Evolutionary conservation across 176 grass and related monocot species (phyloP).

Genomic region (Oryza officinalis): DNA sequence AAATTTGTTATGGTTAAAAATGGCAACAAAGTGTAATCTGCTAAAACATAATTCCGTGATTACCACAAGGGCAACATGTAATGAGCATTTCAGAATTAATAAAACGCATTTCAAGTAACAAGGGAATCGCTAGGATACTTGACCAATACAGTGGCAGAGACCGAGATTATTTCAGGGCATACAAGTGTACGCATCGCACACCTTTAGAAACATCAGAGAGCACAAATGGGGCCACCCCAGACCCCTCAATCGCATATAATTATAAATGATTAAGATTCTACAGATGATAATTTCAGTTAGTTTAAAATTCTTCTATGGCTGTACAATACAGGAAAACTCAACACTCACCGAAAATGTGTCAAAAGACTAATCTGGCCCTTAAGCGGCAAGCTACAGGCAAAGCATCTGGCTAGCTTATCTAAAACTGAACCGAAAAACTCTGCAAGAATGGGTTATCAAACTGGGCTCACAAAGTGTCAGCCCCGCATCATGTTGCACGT

Average conservation of each 20-base stretch:
- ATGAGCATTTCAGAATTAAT: no score
- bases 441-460: conserved; percentile 42
- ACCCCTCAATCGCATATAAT: neutral
- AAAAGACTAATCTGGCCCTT: conserved; percentile 43
- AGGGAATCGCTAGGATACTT: neutral
- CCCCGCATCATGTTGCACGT: conserved; percentile 32
- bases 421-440: conserved; percentile 36
- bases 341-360: conserved; percentile 17
- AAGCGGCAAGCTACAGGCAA: conserved; percentile 31
- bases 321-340: conserved; percentile 45
- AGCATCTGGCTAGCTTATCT: conserved; percentile 39
- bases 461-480: conserved; percentile 49
- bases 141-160: neutral
- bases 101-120: neutral
- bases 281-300: neutral
- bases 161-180: neutral
- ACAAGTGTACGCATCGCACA: neutral
- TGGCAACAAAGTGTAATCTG: no score
- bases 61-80: no score
- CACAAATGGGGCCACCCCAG: neutral
- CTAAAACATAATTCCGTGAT: no score
- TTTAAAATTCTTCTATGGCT: conserved; percentile 36
- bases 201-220: neutral
- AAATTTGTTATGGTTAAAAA: no score
- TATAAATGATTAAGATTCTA: neutral